Evolutionary conservation across 257 asterid species (phyloP), one percentile per base, ranked within the genome.

Genomic region (Forsythia viridissima): DNA sequence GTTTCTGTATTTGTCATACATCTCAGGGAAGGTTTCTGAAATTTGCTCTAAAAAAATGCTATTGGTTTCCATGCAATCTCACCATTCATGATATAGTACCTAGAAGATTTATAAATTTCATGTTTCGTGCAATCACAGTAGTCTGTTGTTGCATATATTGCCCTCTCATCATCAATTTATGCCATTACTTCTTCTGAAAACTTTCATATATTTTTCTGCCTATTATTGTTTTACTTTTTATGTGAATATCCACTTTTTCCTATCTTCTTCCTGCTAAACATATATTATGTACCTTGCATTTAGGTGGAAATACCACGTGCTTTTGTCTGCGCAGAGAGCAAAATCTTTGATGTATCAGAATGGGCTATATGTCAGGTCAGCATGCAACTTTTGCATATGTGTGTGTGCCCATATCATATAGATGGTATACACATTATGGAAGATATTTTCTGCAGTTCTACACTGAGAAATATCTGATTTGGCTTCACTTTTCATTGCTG

Each of bases 301-400:
- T 82, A 93, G 99, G 91, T 89, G 89, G 99, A 96, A 82, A 93
- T 93, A 84, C 98, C 99, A 16, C 91, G 98, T 41, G 99, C 98
- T 52, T 96, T 96, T 82, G 99, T 96, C 30, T 96, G 98, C 65
- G 98, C 98, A 78, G 99, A 96, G 88, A 91, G 90, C 94, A 96
- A 76, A 87, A 89, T 96, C 74, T 96, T 93, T 76, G 99, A 96
- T 77, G 99, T 96, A 42, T 96, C 99, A 1, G 99, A 96, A 85
- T 96, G 99, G 99, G 99, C 99, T 40, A 90, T 91, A 86, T 96
- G 98, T 80, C 99, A 96, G 98, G 99, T 96, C 68, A 48, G 93
- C 59, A 48, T 48, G 59, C 59, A 15, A 48, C 15, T 48, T 15
- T 13, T 15, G n/a, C 20, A 4, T 15, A 13, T 18, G 3, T 16